Evolutionary conservation across 192 early-diverging fungal species (phyloP).

Genomic region (Coemansia sp.): DNA sequence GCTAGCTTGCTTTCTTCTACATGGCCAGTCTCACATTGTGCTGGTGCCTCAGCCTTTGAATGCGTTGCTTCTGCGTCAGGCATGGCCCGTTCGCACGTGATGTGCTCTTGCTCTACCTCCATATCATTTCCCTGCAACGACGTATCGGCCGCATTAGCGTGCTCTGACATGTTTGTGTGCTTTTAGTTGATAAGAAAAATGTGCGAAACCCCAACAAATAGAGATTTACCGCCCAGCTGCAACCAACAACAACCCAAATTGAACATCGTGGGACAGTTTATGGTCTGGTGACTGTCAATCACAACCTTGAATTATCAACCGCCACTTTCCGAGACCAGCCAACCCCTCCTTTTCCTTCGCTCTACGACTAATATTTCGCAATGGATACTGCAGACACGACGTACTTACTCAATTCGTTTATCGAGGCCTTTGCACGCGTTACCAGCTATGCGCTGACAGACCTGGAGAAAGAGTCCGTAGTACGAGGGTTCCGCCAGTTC

Average conservation of each 20-base stretch:
- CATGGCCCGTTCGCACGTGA: not conserved
- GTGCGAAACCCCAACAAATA: not conserved
- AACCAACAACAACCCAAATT: too few species aligned
- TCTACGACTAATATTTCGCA: not conserved
- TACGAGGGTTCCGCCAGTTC: slow-evolving; percentile 58
- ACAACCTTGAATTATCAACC: too few species aligned
- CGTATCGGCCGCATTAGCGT: not conserved
- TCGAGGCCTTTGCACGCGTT: slow-evolving; percentile 60
- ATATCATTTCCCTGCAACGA: not conserved
- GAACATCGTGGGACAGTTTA: too few species aligned
- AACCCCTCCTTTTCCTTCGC: not conserved
- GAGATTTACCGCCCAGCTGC: too few species aligned
- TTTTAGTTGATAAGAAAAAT: not conserved
- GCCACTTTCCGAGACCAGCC: too few species aligned
- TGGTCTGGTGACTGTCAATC: too few species aligned
- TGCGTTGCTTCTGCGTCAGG: slow-evolving; percentile 3
- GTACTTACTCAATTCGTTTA: slow-evolving; percentile 55
- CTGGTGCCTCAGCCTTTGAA: slow-evolving; percentile 17
- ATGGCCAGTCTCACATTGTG: slow-evolving; percentile 7
- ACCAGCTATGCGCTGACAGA: slow-evolving; percentile 63
- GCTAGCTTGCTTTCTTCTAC: slow-evolving; percentile 13
- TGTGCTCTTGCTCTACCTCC: slow-evolving; percentile 23
- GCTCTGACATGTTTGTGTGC: not conserved
- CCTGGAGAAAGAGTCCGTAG: slow-evolving; percentile 62
- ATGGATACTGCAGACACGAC: slow-evolving; percentile 19